phyloP scores from a whole-genome alignment of 2,329 filamentous ascomycete species.

The Coniochaeta ligniaria region DNA sequence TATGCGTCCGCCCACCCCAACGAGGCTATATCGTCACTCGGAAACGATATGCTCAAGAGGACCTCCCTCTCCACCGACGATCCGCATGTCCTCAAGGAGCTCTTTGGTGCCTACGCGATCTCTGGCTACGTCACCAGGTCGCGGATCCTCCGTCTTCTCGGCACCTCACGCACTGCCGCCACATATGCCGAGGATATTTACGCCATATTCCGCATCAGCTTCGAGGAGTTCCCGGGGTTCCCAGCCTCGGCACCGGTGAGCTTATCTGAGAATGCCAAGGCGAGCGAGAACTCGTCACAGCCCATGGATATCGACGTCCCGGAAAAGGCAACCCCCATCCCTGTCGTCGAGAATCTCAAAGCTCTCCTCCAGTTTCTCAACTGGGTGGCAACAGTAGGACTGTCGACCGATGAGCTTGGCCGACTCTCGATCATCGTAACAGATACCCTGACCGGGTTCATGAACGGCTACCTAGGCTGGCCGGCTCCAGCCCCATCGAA shows the following conservation, averaged over 20 bases:
- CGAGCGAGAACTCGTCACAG: neutral
- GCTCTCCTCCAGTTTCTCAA: conserved; percentile 82
- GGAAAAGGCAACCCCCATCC: neutral
- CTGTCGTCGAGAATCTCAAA: conserved; percentile 65
- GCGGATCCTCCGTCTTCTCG: conserved; percentile 67
- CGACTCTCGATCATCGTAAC: conserved; percentile 29
- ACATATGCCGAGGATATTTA: conserved; percentile 62
- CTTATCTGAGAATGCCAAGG: conserved; percentile 32
- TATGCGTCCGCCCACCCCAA: conserved; percentile 80
- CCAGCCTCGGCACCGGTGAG: conserved; percentile 26
- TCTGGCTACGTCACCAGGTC: conserved; percentile 67
- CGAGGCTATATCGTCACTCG: conserved; percentile 72
- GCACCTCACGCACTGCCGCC: conserved; percentile 69
- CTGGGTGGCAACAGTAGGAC: conserved; percentile 74
- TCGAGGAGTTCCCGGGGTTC: conserved; percentile 10
- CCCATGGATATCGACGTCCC: conserved; percentile 25
- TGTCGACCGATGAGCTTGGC: conserved; percentile 52
- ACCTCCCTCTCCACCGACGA: conserved; percentile 70
- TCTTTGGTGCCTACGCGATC: conserved; percentile 71
- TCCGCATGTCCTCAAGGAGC: conserved; percentile 47
- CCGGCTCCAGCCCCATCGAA: conserved; percentile 44
- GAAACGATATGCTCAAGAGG: conserved; percentile 82
- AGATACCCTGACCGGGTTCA: conserved; percentile 42
- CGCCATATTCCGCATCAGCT: conserved; percentile 46
- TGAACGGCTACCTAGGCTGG: conserved; percentile 52